Conservation (phyloP, 768 basidiomycete species). For the Trichaptum fuscoviolaceum region DNA sequence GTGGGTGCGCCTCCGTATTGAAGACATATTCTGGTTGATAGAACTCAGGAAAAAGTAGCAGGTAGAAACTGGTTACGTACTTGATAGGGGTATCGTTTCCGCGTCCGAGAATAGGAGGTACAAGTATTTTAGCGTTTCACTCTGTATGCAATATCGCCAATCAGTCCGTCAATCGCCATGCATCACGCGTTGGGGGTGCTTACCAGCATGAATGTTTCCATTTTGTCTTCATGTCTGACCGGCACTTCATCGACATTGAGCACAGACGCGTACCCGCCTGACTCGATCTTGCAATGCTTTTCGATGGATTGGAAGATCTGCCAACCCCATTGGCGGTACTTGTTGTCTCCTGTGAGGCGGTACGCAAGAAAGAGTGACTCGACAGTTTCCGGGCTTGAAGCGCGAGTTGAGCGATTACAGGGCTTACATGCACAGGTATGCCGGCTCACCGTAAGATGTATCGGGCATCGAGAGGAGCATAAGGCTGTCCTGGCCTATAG, state of each 20-base stretch:
- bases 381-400: constrained; percentile 78
- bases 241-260: constrained; percentile 80
- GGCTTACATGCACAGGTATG: not conserved
- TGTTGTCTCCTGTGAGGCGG: constrained; percentile 78
- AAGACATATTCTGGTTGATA: constrained; percentile 69
- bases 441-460: constrained; percentile 77
- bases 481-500: constrained; percentile 18
- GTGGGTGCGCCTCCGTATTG: constrained; percentile 83
- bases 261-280: constrained; percentile 81
- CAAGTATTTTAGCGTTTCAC: constrained; percentile 88
- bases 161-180: constrained; percentile 5
- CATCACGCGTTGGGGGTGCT: constrained; percentile 21
- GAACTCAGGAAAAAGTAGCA: constrained; percentile 3
- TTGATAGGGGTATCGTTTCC: constrained; percentile 61
- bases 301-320: constrained; percentile 86
- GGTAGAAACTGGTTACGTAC: constrained; percentile 39
- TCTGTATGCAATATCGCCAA: constrained; percentile 36
- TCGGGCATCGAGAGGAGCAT: constrained; percentile 68
- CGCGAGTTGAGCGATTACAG: not conserved
- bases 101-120: constrained; percentile 81
- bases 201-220: constrained; percentile 95
- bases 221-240: constrained; percentile 70
- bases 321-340: constrained; percentile 85
- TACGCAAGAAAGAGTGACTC: constrained; percentile 92
- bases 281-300: constrained; percentile 67